Percentiles rank a stretch among this genome's conserved stretches.
Conservation (phyloP, 2,329 filamentous ascomycete species). For the Cylindrodendrum hubeiense region DNA sequence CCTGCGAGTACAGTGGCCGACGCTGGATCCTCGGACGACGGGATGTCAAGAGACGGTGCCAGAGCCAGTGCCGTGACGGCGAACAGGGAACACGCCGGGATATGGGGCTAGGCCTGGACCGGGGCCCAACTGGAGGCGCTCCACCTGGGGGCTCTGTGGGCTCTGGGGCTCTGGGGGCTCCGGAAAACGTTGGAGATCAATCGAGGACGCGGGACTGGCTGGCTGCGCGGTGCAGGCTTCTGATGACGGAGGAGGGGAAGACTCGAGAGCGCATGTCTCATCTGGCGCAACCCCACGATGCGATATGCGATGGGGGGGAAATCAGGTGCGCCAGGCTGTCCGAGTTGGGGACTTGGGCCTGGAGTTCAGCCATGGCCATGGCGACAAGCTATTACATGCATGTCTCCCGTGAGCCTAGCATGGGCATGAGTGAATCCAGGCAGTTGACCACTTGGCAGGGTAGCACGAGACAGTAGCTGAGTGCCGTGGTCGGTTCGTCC, state of each 20-base stretch:
- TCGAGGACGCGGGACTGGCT: constrained; percentile 37
- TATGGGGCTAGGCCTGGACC: constrained; percentile 35
- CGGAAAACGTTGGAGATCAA: constrained; percentile 31
- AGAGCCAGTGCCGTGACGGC: constrained; percentile 35
- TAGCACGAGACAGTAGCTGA: constrained; percentile 13
- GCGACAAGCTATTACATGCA: neutral
- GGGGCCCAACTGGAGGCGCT: constrained; percentile 29
- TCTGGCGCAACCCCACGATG: constrained; percentile 24
- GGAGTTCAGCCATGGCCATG: neutral
- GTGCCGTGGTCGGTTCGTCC: constrained; percentile 27
- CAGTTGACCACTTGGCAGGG: constrained; percentile 4
- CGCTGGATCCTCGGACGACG: constrained; percentile 42
- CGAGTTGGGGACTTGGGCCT: neutral
- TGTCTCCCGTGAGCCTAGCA: neutral
- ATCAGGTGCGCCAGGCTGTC: neutral
- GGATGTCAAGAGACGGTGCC: constrained; percentile 41
- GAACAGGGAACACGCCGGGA: constrained; percentile 22
- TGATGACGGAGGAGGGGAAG: constrained; percentile 24
- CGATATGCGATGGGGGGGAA: constrained; percentile 20
- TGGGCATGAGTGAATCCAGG: constrained; percentile 15
- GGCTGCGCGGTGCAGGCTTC: constrained; percentile 21
- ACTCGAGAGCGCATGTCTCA: neutral
- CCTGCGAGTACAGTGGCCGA: constrained; percentile 21
- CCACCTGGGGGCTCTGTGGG: constrained; percentile 37
- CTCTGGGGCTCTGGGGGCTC: too few species aligned